Base-by-base conservation (phyloP, 139 green algal genomes). In the Chlamydomonas sp. region DNA sequence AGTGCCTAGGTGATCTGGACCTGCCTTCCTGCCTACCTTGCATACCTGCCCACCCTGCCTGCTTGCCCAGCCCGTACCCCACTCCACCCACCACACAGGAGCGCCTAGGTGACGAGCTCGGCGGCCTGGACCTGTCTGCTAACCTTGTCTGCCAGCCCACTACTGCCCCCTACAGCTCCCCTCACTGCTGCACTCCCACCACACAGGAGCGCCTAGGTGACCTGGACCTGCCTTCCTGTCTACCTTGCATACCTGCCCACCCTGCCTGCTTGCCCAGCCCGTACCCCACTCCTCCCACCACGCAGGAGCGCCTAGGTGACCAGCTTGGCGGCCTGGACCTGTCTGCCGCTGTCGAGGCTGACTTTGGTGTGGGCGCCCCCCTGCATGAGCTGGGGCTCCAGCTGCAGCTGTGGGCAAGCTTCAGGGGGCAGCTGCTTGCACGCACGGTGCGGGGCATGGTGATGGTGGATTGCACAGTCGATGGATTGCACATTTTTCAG, bases 341-440 rank as follows among this genome's bases (percentile, higher is more conserved):
- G 54, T 36, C 22, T 39, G 60, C 26, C 24, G 30, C 47, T 10
- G 47, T 5, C 8, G 60, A 67, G 20, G 60, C 60, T 13, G 26
- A 87, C 71, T 89, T 89, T 64, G 29, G 24, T 20, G 36, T 69
- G 38, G 70, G 67, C n/a, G 69, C 69, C 36, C 22, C 38, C 26
- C 58, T 78, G 54, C 39, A 76, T 28, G 47, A 76, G 35, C 71
- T 81, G 43, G 67, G 76, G 74, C 81, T 79, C 57, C 73, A 96
- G 70, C 68, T 95, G 72, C 87, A 86, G 73, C 68, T 90, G 74
- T 96, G 89, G 89, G 88, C 90, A 26, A 90, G 81, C 20, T 78
- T 67, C 60, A 60, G 88, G 2, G 85, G 85, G 13, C 90, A 96
- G 80, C 81, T 90, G 57, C 79, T 96, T 39, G 70, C 87, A 0